phyloP scores from a whole-genome alignment of 352 stramenopile genomes.

The Globisporangium paroecandrum region DNA sequence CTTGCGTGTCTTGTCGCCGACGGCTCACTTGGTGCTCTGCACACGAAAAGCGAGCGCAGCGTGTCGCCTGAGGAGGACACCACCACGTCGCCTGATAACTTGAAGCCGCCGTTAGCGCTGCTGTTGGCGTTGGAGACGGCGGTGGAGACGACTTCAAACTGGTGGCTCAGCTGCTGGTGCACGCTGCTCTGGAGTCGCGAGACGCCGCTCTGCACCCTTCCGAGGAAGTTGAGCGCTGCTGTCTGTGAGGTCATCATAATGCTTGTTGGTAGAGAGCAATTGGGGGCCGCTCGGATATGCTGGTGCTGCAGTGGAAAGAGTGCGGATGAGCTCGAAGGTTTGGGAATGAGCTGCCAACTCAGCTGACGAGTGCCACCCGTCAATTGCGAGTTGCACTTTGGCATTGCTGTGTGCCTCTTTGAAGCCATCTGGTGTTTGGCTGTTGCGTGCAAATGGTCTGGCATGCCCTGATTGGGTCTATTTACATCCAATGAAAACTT shows the following conservation, averaged over 20 bases:
- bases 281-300: background rate
- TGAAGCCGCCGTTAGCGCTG: slow-evolving; percentile 6
- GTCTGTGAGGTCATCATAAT: slow-evolving; percentile 13
- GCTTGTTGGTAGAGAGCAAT: background rate
- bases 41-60: slow-evolving; percentile 13
- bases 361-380: background rate
- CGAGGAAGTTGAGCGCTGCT: slow-evolving; percentile 26
- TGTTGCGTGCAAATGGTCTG: background rate
- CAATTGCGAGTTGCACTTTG: background rate
- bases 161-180: slow-evolving; percentile 33
- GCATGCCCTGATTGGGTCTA: background rate
- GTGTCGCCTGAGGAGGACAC: slow-evolving; percentile 7
- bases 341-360: background rate
- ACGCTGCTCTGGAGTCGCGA: slow-evolving; percentile 32
- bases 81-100: slow-evolving; percentile 4
- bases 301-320: background rate
- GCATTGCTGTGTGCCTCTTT: background rate
- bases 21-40: background rate
- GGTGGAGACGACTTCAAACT: slow-evolving; percentile 14
- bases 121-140: background rate
- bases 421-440: background rate
- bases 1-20: background rate
- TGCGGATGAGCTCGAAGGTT: background rate
- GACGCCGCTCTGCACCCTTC: slow-evolving; percentile 30
- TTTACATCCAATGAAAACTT: background rate